Evolutionary conservation across 805 yeast species (phyloP), one percentile per base, ranked within the genome.

Genomic region (Saccharomycopsis sp.): DNA sequence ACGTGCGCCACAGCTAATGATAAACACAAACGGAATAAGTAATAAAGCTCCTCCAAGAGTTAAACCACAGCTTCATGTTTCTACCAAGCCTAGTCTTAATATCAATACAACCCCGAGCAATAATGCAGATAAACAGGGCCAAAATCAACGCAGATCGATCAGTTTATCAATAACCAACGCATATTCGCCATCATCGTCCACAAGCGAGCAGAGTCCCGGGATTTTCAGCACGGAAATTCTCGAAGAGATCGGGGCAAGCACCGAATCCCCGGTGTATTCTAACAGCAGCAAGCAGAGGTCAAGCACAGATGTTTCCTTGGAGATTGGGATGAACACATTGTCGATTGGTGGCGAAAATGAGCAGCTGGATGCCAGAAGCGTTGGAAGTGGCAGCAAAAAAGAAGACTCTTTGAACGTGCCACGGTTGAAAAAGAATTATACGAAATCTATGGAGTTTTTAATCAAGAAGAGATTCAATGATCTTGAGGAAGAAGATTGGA

Each of bases 401-500:
- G 49, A 44, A 8, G 49, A 44, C 49, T 17, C 22, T 17, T 17
- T 17, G 19, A 44, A 19, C 22, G 22, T 44, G 19, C 58, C 55
- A 1, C 19, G 49, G 9, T 44, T 53, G 12, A 58, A 52, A 20
- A 47, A 52, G 20, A 52, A 57, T 44, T 59, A 56, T 25, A 35
- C 60, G 2, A 56, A 57, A 23, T 53, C 58, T 34, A 59, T 59
- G 62, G 59, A 59, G 54, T 59, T 59, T 51, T 52, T 61, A 8
- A 47, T 61, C 5, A 56, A 61, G 25, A 73, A 68, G 57, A 82
- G 77, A 58, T 77, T 84, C 22, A 79, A 78, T 54, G 81, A 82
- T 42, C 69, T 89, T 53, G 85, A 85, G 25, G 90, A 87, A 54
- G 82, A 81, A 15, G 90, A 85, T 55, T 92, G 97, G 97, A 79